A percentile compares a stretch with the other conserved stretches of the same genome.
Evolutionary conservation across 768 basidiomycete species (phyloP).

Genomic region (Termitomyces sp.): DNA sequence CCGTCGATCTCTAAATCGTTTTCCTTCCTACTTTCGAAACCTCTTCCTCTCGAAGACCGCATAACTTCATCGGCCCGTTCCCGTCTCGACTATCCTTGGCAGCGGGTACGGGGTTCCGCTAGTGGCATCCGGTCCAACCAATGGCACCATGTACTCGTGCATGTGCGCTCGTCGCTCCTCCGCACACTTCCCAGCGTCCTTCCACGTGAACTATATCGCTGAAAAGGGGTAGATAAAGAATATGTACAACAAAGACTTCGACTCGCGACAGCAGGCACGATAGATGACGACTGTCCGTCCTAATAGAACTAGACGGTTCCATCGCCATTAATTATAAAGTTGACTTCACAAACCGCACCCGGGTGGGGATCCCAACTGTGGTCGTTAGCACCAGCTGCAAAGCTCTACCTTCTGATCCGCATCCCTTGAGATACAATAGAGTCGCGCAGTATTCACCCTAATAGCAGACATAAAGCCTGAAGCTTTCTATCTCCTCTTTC

Average conservation of each 20-base stretch:
- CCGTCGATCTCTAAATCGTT: not conserved
- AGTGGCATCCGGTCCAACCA: not conserved
- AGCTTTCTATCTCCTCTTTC: no score
- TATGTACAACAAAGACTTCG: not conserved
- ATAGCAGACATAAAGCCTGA: no score
- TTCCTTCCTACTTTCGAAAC: not conserved
- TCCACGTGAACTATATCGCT: not conserved
- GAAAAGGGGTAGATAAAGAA: not conserved
- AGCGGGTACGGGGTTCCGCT: not conserved
- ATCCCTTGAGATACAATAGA: no score
- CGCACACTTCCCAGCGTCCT: not conserved
- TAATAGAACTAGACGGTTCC: not conserved
- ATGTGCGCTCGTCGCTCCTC: not conserved
- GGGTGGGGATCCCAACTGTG: no score
- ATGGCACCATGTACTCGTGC: not conserved
- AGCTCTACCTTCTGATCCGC: no score
- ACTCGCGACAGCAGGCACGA: not conserved
- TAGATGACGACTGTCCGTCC: not conserved
- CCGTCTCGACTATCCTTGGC: not conserved
- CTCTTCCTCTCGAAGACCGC: not conserved
- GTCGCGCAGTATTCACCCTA: no score
- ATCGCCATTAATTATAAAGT: not conserved
- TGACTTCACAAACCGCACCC: not conserved
- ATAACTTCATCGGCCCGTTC: not conserved
- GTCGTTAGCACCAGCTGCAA: not conserved